Percentiles rank a stretch among this genome's conserved stretches.
Conservation (phyloP, 1,139 yeast genomes). For the Debaryomycetaceae sp. region DNA sequence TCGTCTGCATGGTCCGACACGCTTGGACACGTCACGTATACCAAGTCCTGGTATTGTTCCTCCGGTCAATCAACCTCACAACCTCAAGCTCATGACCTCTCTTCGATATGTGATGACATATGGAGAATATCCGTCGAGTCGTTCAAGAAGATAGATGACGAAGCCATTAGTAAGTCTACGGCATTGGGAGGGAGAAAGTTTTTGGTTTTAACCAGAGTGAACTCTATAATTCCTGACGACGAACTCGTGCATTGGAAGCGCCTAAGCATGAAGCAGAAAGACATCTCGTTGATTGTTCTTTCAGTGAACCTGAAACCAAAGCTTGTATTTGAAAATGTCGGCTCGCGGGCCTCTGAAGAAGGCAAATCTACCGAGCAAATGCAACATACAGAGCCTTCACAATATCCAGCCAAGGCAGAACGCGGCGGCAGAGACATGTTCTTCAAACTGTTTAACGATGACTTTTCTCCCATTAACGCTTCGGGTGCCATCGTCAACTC, state of each 20-base stretch:
- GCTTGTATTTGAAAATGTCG: conserved; percentile 34
- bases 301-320: conserved; percentile 67
- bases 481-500: conserved; percentile 31
- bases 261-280: conserved; percentile 56
- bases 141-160: conserved; percentile 35
- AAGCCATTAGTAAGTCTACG: conserved; percentile 26
- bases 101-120: conserved; percentile 34
- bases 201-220: conserved; percentile 63
- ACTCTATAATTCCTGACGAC: conserved; percentile 74
- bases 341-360: not conserved
- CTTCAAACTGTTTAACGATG: not conserved
- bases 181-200: conserved; percentile 54
- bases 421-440: not conserved
- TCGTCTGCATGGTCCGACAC: conserved; percentile 91
- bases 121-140: conserved; percentile 38
- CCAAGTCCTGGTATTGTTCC: conserved; percentile 65
- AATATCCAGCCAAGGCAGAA: not conserved
- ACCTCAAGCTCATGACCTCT: conserved; percentile 23
- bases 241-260: conserved; percentile 77
- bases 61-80: conserved; percentile 4
- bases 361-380: not conserved
- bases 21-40: conserved; percentile 58
- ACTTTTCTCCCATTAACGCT: conserved; percentile 15
- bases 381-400: not conserved
- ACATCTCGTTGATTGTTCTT: conserved; percentile 65